Evolutionary conservation across 169 alveolate species (phyloP), one percentile per base, ranked within the genome.

Genomic region (Plasmodium coatneyi): DNA sequence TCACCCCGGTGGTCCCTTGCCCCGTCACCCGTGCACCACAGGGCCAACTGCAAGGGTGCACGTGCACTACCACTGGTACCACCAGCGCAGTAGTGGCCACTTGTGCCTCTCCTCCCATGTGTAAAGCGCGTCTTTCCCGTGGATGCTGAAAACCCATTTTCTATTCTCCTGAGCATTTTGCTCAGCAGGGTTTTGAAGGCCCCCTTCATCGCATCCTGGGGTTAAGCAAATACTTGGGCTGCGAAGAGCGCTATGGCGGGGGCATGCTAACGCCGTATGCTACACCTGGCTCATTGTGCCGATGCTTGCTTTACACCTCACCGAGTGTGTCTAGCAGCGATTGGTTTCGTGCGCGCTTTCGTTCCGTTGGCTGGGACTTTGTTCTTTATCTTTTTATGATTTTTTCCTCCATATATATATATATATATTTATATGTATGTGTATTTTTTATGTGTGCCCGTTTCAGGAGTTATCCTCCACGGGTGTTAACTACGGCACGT

Each of bases 141-240:
- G 22, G 56, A 16, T 28, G 84, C 28, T 12, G n/a, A 82, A n/a
- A 72, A 84, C 5, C 39, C 83, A 84, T 84, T 71, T 49, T 41
- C 84, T 1, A 84, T 5, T 49, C 60, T 84, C 14, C 46, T 84
- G 22, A 49, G 46, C 36, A 74, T 34, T 52, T 76, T 49, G 30
- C 79, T 72, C 66, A 84, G 60, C 49, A 84, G 16, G 25, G 36
- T 54, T 74, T 74, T 84, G 41, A 84, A 76, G 43, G 70, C 60
- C 10, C 28, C 36, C 34, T 49, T 70, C 93, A 84, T 84, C 22
- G 78, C 71, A 10, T 43, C 76, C 36, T 66, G 76, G 41, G 76
- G 36, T 10, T 22, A 22, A 3, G n/a, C 3, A 43, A n/a, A 10
- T 43, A 10, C 10, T 4, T 43, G 54, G 54, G n/a, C n/a, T 9